phyloP scores from a whole-genome alignment of 441 rosid species.

The Aleurites moluccanus region DNA sequence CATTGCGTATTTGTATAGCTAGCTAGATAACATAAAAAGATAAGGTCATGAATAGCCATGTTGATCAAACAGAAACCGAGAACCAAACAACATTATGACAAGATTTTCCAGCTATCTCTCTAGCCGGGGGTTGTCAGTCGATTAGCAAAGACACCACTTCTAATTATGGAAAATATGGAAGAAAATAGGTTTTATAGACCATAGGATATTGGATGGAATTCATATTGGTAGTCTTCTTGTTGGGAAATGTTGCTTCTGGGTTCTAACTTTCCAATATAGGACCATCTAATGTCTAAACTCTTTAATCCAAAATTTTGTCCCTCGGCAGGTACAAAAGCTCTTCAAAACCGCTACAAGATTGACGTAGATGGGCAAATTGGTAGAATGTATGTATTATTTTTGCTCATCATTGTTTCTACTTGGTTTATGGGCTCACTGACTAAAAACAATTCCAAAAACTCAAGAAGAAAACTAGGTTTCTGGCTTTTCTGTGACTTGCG shows the following conservation, averaged over 20 bases:
- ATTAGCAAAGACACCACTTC: too few species aligned
- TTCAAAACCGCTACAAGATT: slow-evolving; percentile 72
- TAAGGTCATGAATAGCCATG: neutral
- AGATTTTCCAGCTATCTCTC: neutral
- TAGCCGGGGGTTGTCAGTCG: too few species aligned
- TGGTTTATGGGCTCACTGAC: neutral
- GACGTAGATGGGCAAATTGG: slow-evolving; percentile 56
- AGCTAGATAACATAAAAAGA: neutral
- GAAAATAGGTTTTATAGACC: too few species aligned
- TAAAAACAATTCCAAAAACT: slow-evolving; percentile 1
- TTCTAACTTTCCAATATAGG: too few species aligned
- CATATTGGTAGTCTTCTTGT: too few species aligned
- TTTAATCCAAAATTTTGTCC: too few species aligned
- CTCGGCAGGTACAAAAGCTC: slow-evolving; percentile 53
- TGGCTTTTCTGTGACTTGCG: neutral
- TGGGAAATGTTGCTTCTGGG: too few species aligned
- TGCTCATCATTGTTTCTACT: neutral
- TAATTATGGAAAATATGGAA: too few species aligned
- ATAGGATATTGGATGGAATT: too few species aligned
- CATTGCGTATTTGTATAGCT: too few species aligned
- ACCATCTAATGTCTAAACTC: too few species aligned
- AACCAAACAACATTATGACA: neutral
- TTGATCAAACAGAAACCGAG: neutral
- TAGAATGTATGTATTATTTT: slow-evolving; percentile 49
- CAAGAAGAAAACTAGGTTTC: neutral